Conservation (phyloP, 2,329 filamentous ascomycete species). For the Claviceps sp. region DNA sequence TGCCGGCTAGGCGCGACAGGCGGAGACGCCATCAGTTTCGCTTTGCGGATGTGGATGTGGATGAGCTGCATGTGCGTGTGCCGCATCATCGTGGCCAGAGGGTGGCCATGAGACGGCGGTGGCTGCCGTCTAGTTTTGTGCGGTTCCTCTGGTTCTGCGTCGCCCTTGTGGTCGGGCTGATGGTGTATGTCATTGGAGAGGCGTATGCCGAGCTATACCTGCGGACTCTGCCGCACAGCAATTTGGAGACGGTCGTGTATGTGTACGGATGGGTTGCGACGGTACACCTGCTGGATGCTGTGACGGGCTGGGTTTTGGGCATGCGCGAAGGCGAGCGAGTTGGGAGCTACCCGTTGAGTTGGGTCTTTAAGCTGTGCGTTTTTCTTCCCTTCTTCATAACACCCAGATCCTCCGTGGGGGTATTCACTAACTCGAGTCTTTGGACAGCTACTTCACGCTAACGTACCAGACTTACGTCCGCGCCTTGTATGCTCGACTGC, state of each 20-base stretch:
- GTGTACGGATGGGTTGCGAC: constrained; percentile 59
- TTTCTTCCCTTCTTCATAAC: neutral
- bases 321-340: constrained; percentile 53
- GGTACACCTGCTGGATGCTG: constrained; percentile 48
- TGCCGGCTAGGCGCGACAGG: constrained; percentile 26
- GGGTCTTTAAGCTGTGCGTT: constrained; percentile 55
- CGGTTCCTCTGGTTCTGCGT: constrained; percentile 58
- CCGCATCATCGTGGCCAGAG: constrained; percentile 15
- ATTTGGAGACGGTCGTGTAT: constrained; percentile 53
- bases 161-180: constrained; percentile 46
- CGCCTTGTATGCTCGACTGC: constrained; percentile 53
- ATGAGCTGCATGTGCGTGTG: constrained; percentile 15
- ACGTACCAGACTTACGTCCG: constrained; percentile 62
- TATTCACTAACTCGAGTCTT: constrained; percentile 1
- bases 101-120: constrained; percentile 34
- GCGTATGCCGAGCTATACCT: constrained; percentile 58
- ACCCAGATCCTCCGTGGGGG: neutral
- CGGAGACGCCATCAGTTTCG: constrained; percentile 13
- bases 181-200: constrained; percentile 55
- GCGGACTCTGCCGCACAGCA: constrained; percentile 51
- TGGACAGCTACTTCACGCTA: constrained; percentile 46
- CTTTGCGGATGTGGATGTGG: constrained; percentile 25
- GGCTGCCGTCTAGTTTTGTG: constrained; percentile 54
- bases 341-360: constrained; percentile 56
- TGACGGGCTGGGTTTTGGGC: constrained; percentile 55